Evolutionary conservation across 495 filamentous ascomycete species (phyloP).

Genomic region (Aspergillus conjunctus): DNA sequence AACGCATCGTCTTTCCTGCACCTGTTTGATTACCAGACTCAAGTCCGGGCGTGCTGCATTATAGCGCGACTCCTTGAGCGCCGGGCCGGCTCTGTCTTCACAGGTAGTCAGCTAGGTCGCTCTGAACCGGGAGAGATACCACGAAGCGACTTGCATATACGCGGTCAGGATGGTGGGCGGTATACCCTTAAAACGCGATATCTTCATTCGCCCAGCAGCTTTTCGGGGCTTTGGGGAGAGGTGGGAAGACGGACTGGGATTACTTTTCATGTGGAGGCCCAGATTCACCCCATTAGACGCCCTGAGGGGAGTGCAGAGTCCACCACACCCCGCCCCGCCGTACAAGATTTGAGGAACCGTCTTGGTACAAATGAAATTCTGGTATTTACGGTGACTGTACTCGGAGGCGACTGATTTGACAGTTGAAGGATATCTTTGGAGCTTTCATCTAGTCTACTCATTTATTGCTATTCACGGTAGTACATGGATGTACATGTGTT

Average conservation of each 20-base stretch:
- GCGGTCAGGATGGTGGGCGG: background rate
- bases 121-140: background rate
- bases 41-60: background rate
- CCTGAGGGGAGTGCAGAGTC: background rate
- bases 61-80: background rate
- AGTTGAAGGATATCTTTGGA: background rate
- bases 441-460: background rate
- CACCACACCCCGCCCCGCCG: background rate
- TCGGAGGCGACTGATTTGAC: background rate
- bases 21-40: background rate
- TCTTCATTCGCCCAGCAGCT: background rate
- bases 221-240: background rate
- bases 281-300: background rate
- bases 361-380: background rate
- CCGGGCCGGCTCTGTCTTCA: background rate
- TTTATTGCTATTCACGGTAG: background rate
- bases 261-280: slow-evolving; percentile 1
- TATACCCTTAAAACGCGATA: background rate
- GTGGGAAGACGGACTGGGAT: slow-evolving; percentile 1
- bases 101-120: background rate
- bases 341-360: background rate
- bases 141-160: background rate
- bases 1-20: background rate
- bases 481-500: background rate
- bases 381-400: background rate